Percentiles rank a stretch among this genome's conserved stretches.
phyloP scores from a whole-genome alignment of 1,284 basidiomycete species.

The Cutaneotrichosporon curvatum region DNA sequence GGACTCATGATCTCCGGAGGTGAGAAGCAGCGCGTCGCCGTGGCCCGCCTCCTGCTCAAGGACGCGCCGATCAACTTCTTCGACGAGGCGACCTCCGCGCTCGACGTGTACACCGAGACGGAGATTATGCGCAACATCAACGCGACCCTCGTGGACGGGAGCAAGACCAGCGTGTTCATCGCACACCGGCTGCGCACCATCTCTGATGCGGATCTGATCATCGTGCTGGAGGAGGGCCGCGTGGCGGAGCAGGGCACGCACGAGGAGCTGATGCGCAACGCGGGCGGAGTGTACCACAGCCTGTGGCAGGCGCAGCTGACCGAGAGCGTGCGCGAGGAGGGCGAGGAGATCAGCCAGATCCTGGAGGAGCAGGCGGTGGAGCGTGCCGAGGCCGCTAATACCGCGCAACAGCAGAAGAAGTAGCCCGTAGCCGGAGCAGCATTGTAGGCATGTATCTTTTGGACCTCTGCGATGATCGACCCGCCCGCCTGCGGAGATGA shows the following conservation, averaged over 20 bases:
- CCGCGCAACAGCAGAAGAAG: too few species aligned
- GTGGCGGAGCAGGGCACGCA: slow-evolving; percentile 90
- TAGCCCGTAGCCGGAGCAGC: too few species aligned
- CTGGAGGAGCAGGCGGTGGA: slow-evolving; percentile 11
- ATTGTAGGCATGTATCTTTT: too few species aligned
- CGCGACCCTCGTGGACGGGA: slow-evolving; percentile 62
- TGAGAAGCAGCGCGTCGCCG: slow-evolving; percentile 92
- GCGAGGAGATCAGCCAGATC: not conserved
- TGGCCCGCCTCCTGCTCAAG: slow-evolving; percentile 85
- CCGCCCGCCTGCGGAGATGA: too few species aligned
- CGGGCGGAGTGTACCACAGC: slow-evolving; percentile 64
- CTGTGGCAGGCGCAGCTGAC: slow-evolving; percentile 77
- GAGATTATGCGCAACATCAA: slow-evolving; percentile 96
- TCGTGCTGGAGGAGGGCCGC: slow-evolving; percentile 75
- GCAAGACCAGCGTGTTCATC: slow-evolving; percentile 89
- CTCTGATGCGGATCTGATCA: slow-evolving; percentile 82
- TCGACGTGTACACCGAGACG: slow-evolving; percentile 89
- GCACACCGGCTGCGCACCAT: slow-evolving; percentile 86
- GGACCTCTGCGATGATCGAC: too few species aligned
- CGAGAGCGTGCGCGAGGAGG: slow-evolving; percentile 29
- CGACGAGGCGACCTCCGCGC: slow-evolving; percentile 94
- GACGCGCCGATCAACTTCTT: slow-evolving; percentile 94
- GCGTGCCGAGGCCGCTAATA: not conserved
- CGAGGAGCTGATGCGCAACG: slow-evolving; percentile 63
- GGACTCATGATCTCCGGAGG: slow-evolving; percentile 97